Base-by-base conservation (phyloP, 2,329 filamentous ascomycete genomes). In the Cytospora schulzeri region DNA sequence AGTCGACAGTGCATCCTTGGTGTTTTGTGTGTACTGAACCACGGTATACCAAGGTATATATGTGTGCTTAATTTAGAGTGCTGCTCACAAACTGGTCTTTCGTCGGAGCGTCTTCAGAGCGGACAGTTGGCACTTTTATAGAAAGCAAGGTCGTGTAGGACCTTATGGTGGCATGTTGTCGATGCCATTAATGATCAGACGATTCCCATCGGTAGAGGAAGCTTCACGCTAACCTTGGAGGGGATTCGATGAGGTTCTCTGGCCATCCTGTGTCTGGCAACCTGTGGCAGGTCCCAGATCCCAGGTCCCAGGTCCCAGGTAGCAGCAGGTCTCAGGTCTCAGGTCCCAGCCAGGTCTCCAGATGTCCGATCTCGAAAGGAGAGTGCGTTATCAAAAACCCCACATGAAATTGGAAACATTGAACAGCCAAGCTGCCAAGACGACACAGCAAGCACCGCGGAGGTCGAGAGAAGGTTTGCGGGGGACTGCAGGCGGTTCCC, bases 401-500 rank as follows among this genome's bases (percentile, higher is more conserved):
- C 60, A 56, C 60, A 48, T 1, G 1, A 0, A 4, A 24, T 2
- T 24, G 14, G n/a, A 35, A 11, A 15, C 14, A 15, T 48, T 15
- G n/a, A 24, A 22, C n/a, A n/a, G n/a, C n/a, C n/a, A n/a, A n/a
- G n/a, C n/a, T n/a, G 45, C 45, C 38, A 17, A 41, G 38, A 48
- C 45, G 45, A n/a, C 45, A 22, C 45, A 48, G 45, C 45, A 11
- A n/a, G 41, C 41, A 22, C n/a, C n/a, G 45, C 41, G 41, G 41
- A 22, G 45, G 45, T 48, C 45, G 45, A 48, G 45, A 48, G 45
- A 48, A 48, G 59, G 60, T 62, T 56, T 62, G 60, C 60, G 60
- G 60, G 60, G 60, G 52, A 19, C 28, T 62, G 52, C 50, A 62
- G 60, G 52, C 60, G 60, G 60, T 62, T 62, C 60, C 52, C 60